Conservation (phyloP, 768 basidiomycete genomes). For the Kwoniella dejecticola region DNA sequence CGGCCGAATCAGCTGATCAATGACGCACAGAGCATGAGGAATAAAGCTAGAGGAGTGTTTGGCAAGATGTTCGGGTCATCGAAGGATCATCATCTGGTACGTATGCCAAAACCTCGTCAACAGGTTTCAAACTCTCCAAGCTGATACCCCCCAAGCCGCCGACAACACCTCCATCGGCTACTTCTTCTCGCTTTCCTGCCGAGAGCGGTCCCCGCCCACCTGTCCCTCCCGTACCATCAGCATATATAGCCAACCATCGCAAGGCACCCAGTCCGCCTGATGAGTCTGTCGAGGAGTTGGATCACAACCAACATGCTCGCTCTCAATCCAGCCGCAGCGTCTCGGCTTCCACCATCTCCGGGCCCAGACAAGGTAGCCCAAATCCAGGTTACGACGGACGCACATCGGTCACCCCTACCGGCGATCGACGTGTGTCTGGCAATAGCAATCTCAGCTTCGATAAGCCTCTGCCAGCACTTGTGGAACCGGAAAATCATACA, state of each 20-base stretch:
- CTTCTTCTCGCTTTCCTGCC: conserved; percentile 12
- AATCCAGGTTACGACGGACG: conserved; percentile 5
- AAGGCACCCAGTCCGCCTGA: conserved; percentile 12
- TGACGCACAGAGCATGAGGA: conserved; percentile 46
- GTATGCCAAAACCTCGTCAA: too few species aligned
- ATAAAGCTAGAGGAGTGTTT: conserved; percentile 49
- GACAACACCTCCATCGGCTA: conserved; percentile 13
- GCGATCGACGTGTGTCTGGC: conserved; percentile 2
- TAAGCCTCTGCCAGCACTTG: conserved; percentile 24
- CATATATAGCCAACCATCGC: conserved; percentile 10
- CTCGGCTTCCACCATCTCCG: conserved; percentile 3
- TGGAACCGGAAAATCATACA: not conserved
- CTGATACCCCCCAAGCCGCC: too few species aligned
- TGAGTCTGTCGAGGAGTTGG: conserved; percentile 2
- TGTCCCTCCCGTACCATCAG: conserved; percentile 30
- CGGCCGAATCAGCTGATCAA: not conserved
- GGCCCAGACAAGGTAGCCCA: conserved; percentile 2
- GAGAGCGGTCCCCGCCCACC: conserved; percentile 11
- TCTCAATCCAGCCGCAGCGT: conserved; percentile 7
- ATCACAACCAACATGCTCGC: not conserved
- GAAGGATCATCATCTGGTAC: conserved; percentile 11
- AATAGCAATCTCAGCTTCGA: conserved; percentile 13
- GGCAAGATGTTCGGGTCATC: conserved; percentile 47
- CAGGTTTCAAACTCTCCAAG: too few species aligned
- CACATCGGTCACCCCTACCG: conserved; percentile 16